Evolutionary conservation across 192 early-diverging fungal species (phyloP), one percentile per base, ranked within the genome.

Genomic region (Phlyctochytrium arcticum): DNA sequence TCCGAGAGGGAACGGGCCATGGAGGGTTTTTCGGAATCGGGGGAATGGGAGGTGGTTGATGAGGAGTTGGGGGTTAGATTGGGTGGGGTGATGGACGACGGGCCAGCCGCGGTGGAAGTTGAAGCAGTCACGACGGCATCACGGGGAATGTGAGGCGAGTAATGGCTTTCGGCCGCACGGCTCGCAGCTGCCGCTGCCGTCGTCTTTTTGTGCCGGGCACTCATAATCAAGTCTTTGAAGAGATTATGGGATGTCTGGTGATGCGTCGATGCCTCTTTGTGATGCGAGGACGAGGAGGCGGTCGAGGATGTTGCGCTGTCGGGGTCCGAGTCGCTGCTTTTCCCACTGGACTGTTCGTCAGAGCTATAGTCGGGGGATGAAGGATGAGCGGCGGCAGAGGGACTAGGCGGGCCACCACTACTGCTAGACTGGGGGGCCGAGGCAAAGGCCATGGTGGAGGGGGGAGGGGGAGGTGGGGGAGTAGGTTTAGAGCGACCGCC

Each of bases 201-300:
- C 9, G 12, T n/a, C 30, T 63, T 64, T 26, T 66, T 66, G 27
- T 37, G 27, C 37, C 54, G 55, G 36, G 46, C 65, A 46, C 35
- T 57, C 49, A 56, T 70, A 47, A 75, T 71, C 32, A 75, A 42
- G 36, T 67, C 69, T 55, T 75, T 75, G 64, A 75, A 75, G 33
- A 75, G 57, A 36, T 67, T 67, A 23, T 39, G 49, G 21, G 70
- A 68, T 24, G 33, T 37, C 9, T 74, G 66, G 26, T 35, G 35
- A 27, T 53, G 64, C 8, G 63, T 50, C 24, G 68, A 69, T n/a
- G 35, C 36, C n/a, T 72, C 69, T n/a, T n/a, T n/a, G n/a, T n/a
- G n/a, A n/a, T n/a, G n/a, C n/a, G n/a, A n/a, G n/a, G n/a, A n/a
- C n/a, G n/a, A n/a, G n/a, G n/a, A n/a, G n/a, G n/a, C n/a, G n/a